phyloP scores from a whole-genome alignment of 2,329 filamentous ascomycete species.

The Fusarium mexicanum region DNA sequence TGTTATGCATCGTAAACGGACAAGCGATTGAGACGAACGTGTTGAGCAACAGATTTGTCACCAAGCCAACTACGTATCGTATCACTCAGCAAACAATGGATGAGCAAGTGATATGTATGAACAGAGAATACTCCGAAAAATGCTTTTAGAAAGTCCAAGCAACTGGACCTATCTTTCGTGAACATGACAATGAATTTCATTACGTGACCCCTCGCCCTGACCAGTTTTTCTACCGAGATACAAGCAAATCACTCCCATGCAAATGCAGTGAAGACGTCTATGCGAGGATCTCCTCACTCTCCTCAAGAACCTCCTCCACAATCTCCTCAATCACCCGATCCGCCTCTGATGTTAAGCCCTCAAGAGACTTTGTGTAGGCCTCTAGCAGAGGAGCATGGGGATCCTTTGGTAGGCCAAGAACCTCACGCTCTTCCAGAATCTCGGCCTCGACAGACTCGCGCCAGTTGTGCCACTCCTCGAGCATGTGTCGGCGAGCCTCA shows the following conservation, averaged over 20 bases:
- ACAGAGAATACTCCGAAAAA: constrained; percentile 27
- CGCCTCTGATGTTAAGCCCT: constrained; percentile 68
- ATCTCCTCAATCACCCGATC: constrained; percentile 89
- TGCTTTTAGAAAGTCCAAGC: constrained; percentile 37
- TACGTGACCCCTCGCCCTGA: constrained; percentile 47
- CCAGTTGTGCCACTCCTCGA: constrained; percentile 92
- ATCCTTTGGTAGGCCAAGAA: constrained; percentile 72
- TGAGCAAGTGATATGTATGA: not conserved
- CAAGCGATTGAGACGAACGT: not conserved
- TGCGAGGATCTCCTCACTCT: constrained; percentile 80
- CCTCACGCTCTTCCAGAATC: constrained; percentile 75
- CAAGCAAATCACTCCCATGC: constrained; percentile 47
- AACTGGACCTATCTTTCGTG: constrained; percentile 35
- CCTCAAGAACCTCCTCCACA: constrained; percentile 83
- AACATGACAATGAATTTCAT: constrained; percentile 46
- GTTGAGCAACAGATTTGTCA: not conserved
- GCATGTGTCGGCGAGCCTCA: constrained; percentile 81
- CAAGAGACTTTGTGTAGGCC: constrained; percentile 62
- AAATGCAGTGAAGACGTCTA: constrained; percentile 47
- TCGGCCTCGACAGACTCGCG: constrained; percentile 77
- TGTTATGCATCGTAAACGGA: not conserved
- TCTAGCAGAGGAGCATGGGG: constrained; percentile 70
- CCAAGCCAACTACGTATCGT: not conserved
- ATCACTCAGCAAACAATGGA: not conserved
- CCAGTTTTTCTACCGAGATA: constrained; percentile 48